Percentiles rank a stretch among this genome's conserved stretches.
Evolutionary conservation across 179 eudicot genomes (phyloP).

Genomic region (Silene noctiflora): DNA sequence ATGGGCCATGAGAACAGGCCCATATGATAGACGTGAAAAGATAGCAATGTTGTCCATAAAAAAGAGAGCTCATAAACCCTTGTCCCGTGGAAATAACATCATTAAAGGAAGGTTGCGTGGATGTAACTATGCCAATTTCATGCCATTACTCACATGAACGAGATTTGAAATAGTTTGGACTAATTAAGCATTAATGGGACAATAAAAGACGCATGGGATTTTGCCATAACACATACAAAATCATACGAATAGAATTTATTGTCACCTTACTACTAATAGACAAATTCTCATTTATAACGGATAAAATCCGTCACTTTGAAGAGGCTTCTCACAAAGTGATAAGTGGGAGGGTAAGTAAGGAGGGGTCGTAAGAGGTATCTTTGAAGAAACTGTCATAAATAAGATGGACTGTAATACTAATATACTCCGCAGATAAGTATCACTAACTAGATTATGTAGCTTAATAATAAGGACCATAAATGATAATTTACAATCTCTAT

Average conservation of each 20-base stretch:
- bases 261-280: not conserved
- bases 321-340: too few relatives aligned
- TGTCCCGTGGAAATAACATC: not conserved
- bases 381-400: too few relatives aligned
- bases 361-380: too few relatives aligned
- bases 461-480: not conserved
- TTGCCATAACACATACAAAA: constrained; percentile 17
- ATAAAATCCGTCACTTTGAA: too few relatives aligned
- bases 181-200: not conserved
- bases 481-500: constrained; percentile 16
- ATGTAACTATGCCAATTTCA: not conserved
- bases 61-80: too few relatives aligned
- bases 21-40: constrained; percentile 17
- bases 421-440: too few relatives aligned
- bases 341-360: too few relatives aligned
- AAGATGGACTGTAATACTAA: too few relatives aligned
- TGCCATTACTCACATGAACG: not conserved
- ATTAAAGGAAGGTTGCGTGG: not conserved
- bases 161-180: too few relatives aligned
- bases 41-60: constrained; percentile 9
- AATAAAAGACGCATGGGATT: constrained; percentile 12
- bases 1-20: not conserved
- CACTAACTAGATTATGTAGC: not conserved
- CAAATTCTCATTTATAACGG: too few relatives aligned
- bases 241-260: not conserved